Percentiles rank a stretch among this genome's conserved stretches.
These are phyloP conservation scores for Mucor saturninus DNA, from an alignment of 371 early-diverging fungal genomes.

Conservation along the genomic window DNA sequence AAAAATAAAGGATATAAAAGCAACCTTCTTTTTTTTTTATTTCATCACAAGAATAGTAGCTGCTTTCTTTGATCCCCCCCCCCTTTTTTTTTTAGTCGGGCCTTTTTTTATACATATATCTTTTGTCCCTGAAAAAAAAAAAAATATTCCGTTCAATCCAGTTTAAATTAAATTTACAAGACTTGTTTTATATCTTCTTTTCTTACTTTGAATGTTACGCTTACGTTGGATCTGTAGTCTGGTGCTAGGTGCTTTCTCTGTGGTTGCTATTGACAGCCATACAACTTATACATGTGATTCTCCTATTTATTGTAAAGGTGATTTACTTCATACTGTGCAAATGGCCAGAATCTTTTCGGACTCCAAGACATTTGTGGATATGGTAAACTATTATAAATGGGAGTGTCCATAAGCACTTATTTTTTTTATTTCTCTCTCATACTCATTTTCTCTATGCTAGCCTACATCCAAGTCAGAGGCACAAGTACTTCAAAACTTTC, in stretches of 20 bases:
- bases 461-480: slow-evolving; percentile 63
- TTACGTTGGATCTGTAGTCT: slow-evolving; percentile 22
- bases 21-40: neutral
- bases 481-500: slow-evolving; percentile 61
- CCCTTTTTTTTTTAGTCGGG: neutral
- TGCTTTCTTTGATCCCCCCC: neutral
- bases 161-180: neutral
- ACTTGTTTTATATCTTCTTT: neutral
- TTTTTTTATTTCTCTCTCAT: neutral
- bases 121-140: slow-evolving; percentile 1
- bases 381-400: slow-evolving; percentile 31
- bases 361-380: slow-evolving; percentile 77
- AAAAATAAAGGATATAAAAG: neutral
- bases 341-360: slow-evolving; percentile 64
- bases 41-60: neutral
- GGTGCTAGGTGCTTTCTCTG: slow-evolving; percentile 15
- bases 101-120: neutral
- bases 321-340: slow-evolving; percentile 65
- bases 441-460: slow-evolving; percentile 21
- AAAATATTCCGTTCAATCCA: slow-evolving; percentile 12
- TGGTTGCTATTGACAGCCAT: slow-evolving; percentile 4
- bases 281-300: slow-evolving; percentile 54
- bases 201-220: slow-evolving; percentile 6
- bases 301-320: slow-evolving; percentile 75
- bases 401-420: neutral